These are phyloP conservation scores for Scortechinia acanthostroma DNA, from an alignment of 2,329 filamentous ascomycete genomes.

Conservation along the genomic window DNA sequence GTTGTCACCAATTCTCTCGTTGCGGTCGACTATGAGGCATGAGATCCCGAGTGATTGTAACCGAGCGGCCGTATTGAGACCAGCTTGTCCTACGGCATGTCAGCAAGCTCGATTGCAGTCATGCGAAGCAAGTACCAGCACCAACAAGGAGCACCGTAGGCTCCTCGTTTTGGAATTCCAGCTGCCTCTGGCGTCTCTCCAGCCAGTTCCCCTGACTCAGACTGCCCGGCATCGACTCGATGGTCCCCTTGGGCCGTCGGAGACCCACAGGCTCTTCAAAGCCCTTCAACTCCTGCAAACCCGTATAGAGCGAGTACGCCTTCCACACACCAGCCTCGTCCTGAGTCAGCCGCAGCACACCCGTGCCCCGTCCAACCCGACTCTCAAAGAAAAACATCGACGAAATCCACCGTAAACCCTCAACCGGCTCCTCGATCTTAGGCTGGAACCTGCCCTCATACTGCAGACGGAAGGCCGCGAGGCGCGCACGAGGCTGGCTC, in stretches of 20 bases:
- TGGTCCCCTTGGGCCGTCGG: conserved; percentile 1
- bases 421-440: conserved; percentile 6
- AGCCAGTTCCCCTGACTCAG: conserved; percentile 11
- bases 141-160: conserved; percentile 29
- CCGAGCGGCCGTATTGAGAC: conserved; percentile 25
- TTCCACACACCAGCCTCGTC: conserved; percentile 9
- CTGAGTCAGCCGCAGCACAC: conserved; percentile 10
- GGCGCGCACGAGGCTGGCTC: conserved; percentile 3
- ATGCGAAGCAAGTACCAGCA: conserved; percentile 13
- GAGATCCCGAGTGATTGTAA: conserved; percentile 15
- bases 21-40: conserved; percentile 31
- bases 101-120: neutral
- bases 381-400: conserved; percentile 10
- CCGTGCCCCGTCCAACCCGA: conserved; percentile 9
- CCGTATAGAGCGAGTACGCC: conserved; percentile 13
- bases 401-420: conserved; percentile 8
- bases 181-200: neutral
- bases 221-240: neutral
- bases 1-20: conserved; percentile 34
- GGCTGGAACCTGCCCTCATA: conserved; percentile 7
- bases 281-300: conserved; percentile 12
- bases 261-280: conserved; percentile 6
- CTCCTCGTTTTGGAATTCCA: conserved; percentile 16
- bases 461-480: conserved; percentile 4
- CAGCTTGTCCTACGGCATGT: conserved; percentile 24